Evolutionary conservation across 345 rosid genomes (phyloP), one percentile per base, ranked within the genome.

Genomic region (Rhizophora mangle): DNA sequence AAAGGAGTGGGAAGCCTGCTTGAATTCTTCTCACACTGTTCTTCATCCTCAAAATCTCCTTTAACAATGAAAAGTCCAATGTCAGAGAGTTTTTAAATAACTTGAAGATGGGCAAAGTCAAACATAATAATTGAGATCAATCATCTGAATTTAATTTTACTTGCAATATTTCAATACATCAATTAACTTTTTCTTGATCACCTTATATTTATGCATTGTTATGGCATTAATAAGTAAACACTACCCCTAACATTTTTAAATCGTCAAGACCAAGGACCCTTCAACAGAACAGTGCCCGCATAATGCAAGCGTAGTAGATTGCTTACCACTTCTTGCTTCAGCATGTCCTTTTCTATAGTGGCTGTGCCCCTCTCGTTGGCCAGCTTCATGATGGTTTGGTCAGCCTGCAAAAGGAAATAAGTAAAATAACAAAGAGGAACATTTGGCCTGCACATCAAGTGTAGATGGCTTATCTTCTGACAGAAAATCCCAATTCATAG

Each of bases 1-100:
- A 86, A 5, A 84, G 68, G 47, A 84, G 65, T 2, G 90, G 87
- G 63, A 82, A 86, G 36, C 87, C 86, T 32, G 64, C 80, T 54
- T 73, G 81, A 51, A 71, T 32, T 69, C 59, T 84, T 76, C 68
- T 74, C 3, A 13, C 31, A 0, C 6, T 60, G 13, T 60, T 76
- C 70, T 78, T 77, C 71, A 51, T 67, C 71, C 65, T 78, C 61
- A 82, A 69, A 32, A 62, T 20, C 46, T 83, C 84, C 87, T 86
- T 61, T 80, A 78, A 68, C 37, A 5, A 39, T 36, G 34, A 67
- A 68, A 55, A 26, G 19, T 10, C 53, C 30, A 29, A 63, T 26
- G 36, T 57, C 39, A 39, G 9, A n/a, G 59, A 37, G 30, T 7
- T 30, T 4, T 21, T 20, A 19, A 32, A 8, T 20, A 18, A 9